Evolutionary conservation across 345 rosid species (phyloP).

Genomic region (Arabidopsis arenosa): DNA sequence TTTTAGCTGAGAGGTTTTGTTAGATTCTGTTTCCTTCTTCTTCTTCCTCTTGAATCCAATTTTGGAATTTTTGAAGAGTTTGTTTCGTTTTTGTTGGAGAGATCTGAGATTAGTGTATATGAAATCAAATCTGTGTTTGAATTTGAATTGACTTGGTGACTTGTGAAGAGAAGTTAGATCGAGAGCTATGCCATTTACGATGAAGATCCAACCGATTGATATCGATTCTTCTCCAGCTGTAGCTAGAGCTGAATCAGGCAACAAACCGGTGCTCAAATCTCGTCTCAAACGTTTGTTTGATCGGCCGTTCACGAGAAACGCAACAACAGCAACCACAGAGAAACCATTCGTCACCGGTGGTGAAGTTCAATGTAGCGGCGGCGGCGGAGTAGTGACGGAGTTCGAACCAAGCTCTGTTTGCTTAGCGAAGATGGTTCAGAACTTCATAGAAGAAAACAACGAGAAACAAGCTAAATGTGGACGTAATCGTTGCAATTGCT

Average conservation of each 20-base stretch:
- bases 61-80: constrained; percentile 18
- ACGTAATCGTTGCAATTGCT: constrained; percentile 94
- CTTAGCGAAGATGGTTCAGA: constrained; percentile 88
- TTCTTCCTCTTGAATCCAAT: constrained; percentile 20
- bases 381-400: constrained; percentile 49
- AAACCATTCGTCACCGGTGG: constrained; percentile 46
- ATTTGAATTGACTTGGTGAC: constrained; percentile 39
- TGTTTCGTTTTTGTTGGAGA: constrained; percentile 15
- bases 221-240: constrained; percentile 47
- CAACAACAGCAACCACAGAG: constrained; percentile 53
- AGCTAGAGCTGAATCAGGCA: constrained; percentile 52
- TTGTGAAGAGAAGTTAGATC: constrained; percentile 26
- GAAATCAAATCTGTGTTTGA: constrained; percentile 36
- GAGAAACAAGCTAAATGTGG: constrained; percentile 83
- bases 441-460: constrained; percentile 80
- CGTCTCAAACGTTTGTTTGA: constrained; percentile 74
- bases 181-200: constrained; percentile 48
- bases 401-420: constrained; percentile 93
- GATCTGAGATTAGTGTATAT: constrained; percentile 40
- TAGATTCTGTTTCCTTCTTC: constrained; percentile 34
- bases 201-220: constrained; percentile 80
- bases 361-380: constrained; percentile 52
- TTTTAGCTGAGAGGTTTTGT: constrained; percentile 45
- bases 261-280: constrained; percentile 72
- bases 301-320: constrained; percentile 61